Conservation (phyloP, 1,139 yeast genomes). For the Candida neerlandica region DNA sequence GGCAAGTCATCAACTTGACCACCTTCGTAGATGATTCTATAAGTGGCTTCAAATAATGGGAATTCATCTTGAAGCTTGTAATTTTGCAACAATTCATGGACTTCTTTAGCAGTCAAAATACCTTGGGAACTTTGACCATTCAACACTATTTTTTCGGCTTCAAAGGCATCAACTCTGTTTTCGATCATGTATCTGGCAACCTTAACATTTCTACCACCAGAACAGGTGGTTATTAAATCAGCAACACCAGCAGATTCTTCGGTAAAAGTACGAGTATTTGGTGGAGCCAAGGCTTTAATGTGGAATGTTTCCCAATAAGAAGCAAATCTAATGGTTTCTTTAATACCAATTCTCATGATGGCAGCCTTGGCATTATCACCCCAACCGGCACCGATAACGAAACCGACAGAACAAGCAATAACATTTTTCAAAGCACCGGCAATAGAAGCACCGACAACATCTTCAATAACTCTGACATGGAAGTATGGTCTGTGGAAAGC, state of each 20-base stretch:
- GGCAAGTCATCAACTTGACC: conserved; percentile 68
- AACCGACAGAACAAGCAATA: conserved; percentile 91
- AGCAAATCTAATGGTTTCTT: conserved; percentile 71
- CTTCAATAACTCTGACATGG: conserved; percentile 87
- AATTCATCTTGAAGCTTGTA: conserved; percentile 66
- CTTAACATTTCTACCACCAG: conserved; percentile 93
- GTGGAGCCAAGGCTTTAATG: conserved; percentile 65
- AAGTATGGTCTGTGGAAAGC: conserved; percentile 94
- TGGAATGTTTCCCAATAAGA: conserved; percentile 65
- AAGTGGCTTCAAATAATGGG: conserved; percentile 87
- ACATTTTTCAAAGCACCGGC: conserved; percentile 96
- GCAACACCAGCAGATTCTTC: conserved; percentile 97
- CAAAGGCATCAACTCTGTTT: conserved; percentile 69
- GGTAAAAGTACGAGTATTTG: conserved; percentile 76
- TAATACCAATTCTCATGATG: conserved; percentile 88
- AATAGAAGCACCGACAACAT: conserved; percentile 90
- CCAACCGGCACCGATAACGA: conserved; percentile 96
- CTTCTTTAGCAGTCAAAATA: conserved; percentile 84
- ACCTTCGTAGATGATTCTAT: conserved; percentile 75
- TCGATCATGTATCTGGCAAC: conserved; percentile 81
- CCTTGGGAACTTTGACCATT: conserved; percentile 98
- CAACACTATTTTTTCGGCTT: conserved; percentile 77
- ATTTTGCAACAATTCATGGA: conserved; percentile 74
- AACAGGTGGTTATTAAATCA: conserved; percentile 92
- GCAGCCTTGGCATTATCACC: conserved; percentile 98